phyloP scores from a whole-genome alignment of 2,329 filamentous ascomycete species.

The Aspergillus pseudotamarii region DNA sequence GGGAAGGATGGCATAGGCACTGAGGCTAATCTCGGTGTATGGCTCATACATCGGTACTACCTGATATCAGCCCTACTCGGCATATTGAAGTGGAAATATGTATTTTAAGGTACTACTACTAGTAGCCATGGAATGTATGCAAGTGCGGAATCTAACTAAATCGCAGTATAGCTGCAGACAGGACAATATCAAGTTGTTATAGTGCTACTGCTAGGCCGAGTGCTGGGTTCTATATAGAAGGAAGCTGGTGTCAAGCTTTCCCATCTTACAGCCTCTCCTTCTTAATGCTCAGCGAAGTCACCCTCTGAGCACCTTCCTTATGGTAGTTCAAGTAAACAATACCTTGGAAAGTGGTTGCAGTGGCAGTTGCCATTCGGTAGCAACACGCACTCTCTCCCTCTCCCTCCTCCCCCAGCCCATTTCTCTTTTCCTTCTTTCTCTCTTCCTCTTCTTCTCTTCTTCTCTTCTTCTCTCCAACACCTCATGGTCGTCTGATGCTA shows the following conservation, averaged over 20 bases:
- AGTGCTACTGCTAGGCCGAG: not conserved
- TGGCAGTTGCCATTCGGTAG: not conserved
- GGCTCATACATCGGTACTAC: not conserved
- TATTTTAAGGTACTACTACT: too few species aligned
- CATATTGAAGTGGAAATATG: too few species aligned
- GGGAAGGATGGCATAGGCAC: too few species aligned
- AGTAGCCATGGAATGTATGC: not conserved
- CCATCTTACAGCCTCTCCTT: not conserved
- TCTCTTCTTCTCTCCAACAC: conserved; percentile 14
- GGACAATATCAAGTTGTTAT: not conserved
- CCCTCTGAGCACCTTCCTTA: not conserved
- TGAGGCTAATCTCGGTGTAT: not conserved
- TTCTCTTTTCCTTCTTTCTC: not conserved
- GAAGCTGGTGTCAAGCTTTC: not conserved
- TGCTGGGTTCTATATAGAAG: not conserved
- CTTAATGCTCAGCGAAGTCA: not conserved
- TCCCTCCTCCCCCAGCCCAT: not conserved
- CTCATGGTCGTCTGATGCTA: conserved; percentile 20
- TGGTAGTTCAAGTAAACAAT: not conserved
- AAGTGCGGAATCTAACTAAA: not conserved
- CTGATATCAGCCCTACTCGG: not conserved
- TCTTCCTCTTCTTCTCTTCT: not conserved
- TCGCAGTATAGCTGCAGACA: too few species aligned
- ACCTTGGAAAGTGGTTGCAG: not conserved
- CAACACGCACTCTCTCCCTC: not conserved